Base-by-base conservation (phyloP, 129 eudicot genomes). In the sunflower (Helianthus annuus) region DNA sequence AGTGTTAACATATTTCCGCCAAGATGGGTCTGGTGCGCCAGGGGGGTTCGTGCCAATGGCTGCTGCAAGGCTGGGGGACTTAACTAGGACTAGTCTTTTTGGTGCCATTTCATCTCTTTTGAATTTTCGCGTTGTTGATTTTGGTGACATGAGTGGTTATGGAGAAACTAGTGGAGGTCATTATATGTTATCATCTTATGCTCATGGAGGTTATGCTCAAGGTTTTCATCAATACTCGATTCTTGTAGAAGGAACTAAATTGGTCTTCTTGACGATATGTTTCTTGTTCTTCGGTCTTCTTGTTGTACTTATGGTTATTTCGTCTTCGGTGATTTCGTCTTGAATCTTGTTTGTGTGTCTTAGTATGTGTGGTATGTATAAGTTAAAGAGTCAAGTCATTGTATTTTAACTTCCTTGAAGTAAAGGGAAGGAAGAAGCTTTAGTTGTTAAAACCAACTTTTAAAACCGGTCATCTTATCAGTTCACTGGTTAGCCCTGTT, bases 121-220 rank as follows among this genome's bases (percentile, higher is more conserved):
- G 60, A 89, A 72, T 70, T 74, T 79, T 49, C 85, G 78, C 52
- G 80, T 80, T 66, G 81, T 75, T 55, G 96, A 88, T 3, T 73
- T 81, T 71, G 81, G 79, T 55, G 87, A 81, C 67, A 88, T 85
- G 12, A 81, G 86, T 55, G 82, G 75, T 1, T 88, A 88, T 65
- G 96, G 85, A 38, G 68, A 85, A 1, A 73, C 85, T 15, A 73
- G 76, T 16, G 89, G 85, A 19, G 73, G 79, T 57, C 81, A 87
- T 0, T 76, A 76, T 68, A 1, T 77, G 77, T 86, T 89, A 45
- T 74, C 84, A 2, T 60, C 84, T 53, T 81, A 87, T 6, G 66
- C 17, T 29, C 66, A 60, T 63, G 68, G 68, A 39, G 68, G 68
- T 15, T 38, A 38, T 63, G 77, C 63, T 66, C 91, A 83, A 54